Evolutionary conservation across 164 flowering plant genomes (phyloP).

Genomic region (Pachysandra terminalis): DNA sequence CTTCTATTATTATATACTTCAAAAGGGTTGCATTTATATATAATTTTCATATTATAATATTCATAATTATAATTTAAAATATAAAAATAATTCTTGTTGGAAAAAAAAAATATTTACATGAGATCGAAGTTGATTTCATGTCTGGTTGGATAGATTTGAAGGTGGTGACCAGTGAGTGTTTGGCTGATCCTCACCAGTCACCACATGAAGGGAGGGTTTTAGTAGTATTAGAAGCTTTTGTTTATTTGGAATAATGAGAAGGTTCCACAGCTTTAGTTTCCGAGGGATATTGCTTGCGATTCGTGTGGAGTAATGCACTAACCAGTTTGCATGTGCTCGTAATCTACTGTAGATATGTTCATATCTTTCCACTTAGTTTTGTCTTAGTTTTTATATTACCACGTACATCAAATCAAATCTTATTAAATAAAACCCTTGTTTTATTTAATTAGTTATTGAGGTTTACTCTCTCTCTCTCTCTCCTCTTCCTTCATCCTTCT

Average conservation of each 20-base stretch:
- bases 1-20: conserved; percentile 10
- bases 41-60: no score
- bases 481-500: no score
- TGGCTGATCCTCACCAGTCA: conserved; percentile 9
- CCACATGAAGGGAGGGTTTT: neutral
- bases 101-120: no score
- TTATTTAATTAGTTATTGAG: no score
- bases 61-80: neutral
- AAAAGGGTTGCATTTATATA: conserved; percentile 14
- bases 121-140: conserved; percentile 27
- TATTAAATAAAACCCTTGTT: conserved; percentile 23
- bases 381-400: conserved; percentile 18
- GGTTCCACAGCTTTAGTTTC: conserved; percentile 18
- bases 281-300: conserved; percentile 29
- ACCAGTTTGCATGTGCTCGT: conserved; percentile 46
- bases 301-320: conserved; percentile 33
- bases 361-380: conserved; percentile 31
- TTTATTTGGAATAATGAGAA: neutral
- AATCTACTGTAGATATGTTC: conserved; percentile 53
- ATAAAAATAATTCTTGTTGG: no score
- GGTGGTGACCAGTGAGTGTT: conserved; percentile 14
- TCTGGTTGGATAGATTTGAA: conserved; percentile 17
- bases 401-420: conserved; percentile 27
- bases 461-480: no score
- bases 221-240: neutral